These are phyloP conservation scores for Myxozyma monticola DNA, from an alignment of 805 yeast genomes.

Conservation along the genomic window DNA sequence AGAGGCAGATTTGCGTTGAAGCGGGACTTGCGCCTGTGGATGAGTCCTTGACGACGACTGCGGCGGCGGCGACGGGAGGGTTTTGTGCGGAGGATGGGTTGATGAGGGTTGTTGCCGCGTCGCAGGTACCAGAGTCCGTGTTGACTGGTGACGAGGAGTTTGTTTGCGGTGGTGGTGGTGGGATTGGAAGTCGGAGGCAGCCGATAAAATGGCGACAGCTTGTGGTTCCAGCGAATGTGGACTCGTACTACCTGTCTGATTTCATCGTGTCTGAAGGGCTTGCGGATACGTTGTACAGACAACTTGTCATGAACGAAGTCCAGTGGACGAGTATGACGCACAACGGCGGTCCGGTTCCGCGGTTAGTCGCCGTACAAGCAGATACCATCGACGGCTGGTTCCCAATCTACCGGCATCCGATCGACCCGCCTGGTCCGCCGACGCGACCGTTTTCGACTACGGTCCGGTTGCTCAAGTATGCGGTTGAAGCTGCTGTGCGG, in stretches of 20 bases:
- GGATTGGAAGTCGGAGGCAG: no score
- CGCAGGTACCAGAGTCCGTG: no score
- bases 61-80: no score
- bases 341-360: slow-evolving; percentile 29
- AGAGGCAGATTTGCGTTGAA: background rate
- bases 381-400: slow-evolving; percentile 21
- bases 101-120: no score
- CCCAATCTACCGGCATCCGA: slow-evolving; percentile 29
- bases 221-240: slow-evolving; percentile 1
- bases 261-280: slow-evolving; percentile 9
- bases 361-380: slow-evolving; percentile 29
- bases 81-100: no score
- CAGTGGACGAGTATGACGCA: slow-evolving; percentile 23
- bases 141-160: background rate
- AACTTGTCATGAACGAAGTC: slow-evolving; percentile 11
- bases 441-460: slow-evolving; percentile 2
- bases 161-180: background rate
- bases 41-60: background rate
- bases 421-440: slow-evolving; percentile 21
- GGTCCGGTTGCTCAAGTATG: background rate
- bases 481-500: slow-evolving; percentile 8
- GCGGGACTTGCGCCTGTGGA: background rate
- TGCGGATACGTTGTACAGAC: slow-evolving; percentile 11
- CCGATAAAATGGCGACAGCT: slow-evolving; percentile 4
- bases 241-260: slow-evolving; percentile 12